A percentile compares a stretch with the other conserved stretches of the same genome.
Conservation (phyloP, 2,329 filamentous ascomycete species). For the Cladosporium oxysporum region DNA sequence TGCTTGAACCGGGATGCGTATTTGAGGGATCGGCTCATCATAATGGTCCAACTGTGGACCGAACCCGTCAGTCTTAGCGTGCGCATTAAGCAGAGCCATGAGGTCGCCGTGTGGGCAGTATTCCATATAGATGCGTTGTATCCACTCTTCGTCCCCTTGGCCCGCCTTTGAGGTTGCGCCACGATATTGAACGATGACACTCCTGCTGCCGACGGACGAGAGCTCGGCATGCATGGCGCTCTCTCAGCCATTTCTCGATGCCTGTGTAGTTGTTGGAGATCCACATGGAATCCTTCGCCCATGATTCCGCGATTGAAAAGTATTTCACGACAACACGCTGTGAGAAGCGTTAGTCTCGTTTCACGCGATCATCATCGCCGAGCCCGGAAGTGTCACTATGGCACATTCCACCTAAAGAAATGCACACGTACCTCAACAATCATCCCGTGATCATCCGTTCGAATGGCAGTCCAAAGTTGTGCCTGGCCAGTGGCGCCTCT, state of each 20-base stretch:
- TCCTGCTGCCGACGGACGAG: background rate
- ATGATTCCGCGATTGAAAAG: background rate
- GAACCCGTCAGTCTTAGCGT: background rate
- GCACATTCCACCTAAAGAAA: background rate
- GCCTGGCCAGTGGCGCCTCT: background rate
- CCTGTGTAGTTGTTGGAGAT: background rate
- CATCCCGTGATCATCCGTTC: background rate
- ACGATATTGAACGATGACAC: background rate
- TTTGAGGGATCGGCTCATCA: background rate
- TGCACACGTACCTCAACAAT: background rate
- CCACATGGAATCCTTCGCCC: background rate
- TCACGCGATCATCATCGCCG: background rate
- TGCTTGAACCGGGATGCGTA: background rate
- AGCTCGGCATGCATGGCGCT: slow-evolving; percentile 3
- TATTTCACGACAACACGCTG: slow-evolving; percentile 1
- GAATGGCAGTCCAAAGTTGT: background rate
- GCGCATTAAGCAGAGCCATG: background rate
- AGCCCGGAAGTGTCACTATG: too few species aligned
- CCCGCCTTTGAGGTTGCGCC: background rate
- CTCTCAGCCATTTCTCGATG: background rate
- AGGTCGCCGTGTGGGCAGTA: slow-evolving; percentile 2
- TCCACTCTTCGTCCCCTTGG: too few species aligned
- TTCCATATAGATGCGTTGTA: slow-evolving; percentile 1
- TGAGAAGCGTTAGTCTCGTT: background rate
- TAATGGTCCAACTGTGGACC: background rate